Evolutionary conservation across 495 filamentous ascomycete species (phyloP).

Genomic region (Xylaria longipes): DNA sequence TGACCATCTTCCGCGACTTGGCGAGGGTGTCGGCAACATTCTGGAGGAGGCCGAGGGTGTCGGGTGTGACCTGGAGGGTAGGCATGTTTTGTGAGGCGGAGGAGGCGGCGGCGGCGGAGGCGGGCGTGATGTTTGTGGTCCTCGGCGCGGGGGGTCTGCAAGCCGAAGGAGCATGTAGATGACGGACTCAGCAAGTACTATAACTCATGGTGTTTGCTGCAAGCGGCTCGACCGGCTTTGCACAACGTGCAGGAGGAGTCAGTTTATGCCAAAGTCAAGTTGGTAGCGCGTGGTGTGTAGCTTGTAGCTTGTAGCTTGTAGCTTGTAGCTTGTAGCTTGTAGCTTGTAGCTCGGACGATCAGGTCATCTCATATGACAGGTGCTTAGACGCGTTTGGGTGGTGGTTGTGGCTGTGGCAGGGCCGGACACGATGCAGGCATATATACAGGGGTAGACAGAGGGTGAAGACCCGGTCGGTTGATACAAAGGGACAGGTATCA

Average conservation of each 20-base stretch:
- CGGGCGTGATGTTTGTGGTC: background rate
- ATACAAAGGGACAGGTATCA: background rate
- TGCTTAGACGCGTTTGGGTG: background rate
- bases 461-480: background rate
- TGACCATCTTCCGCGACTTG: conserved; percentile 67
- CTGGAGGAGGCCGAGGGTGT: conserved; percentile 60
- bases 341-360: background rate
- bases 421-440: background rate
- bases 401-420: background rate
- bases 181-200: background rate
- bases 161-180: conserved; percentile 3
- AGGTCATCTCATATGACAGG: background rate
- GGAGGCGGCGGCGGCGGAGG: background rate
- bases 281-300: background rate
- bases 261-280: background rate
- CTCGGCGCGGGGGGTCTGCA: conserved; percentile 1
- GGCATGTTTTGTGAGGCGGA: conserved; percentile 50
- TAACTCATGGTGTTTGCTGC: conserved; percentile 2
- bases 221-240: background rate
- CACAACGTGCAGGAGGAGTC: background rate
- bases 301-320: too few species aligned
- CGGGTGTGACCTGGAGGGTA: conserved; percentile 58
- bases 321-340: background rate
- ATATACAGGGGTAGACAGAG: background rate
- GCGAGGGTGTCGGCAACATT: conserved; percentile 65